Conservation (phyloP, 108 stramenopile species). For the Chaetoceros muelleri region DNA sequence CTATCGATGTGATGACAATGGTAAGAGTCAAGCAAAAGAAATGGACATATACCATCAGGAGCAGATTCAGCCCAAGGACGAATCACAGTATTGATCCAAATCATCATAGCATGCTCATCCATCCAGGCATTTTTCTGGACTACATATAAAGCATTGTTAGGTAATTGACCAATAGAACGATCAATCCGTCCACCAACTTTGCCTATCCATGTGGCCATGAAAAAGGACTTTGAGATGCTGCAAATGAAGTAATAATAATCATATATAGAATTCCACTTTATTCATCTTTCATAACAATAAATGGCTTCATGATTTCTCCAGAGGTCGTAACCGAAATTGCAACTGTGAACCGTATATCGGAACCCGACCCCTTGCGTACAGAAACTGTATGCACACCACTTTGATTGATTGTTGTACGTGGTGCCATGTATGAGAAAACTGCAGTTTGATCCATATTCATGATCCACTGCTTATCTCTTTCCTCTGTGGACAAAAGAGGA, state of each 20-base stretch:
- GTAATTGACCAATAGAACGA: no score
- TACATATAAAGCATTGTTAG: no score
- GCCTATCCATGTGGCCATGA: no score
- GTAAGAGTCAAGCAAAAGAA: slow-evolving; percentile 10
- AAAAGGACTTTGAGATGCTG: no score
- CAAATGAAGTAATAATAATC: no score
- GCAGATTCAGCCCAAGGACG: no score
- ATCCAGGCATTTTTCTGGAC: slow-evolving; percentile 7
- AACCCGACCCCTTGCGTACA: background rate
- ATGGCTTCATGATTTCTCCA: slow-evolving; percentile 1
- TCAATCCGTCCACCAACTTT: no score
- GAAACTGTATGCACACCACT: slow-evolving; percentile 1
- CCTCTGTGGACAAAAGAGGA: no score
- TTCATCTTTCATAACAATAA: background rate
- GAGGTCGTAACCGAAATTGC: slow-evolving; percentile 4
- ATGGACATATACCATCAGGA: slow-evolving; percentile 7
- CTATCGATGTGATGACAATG: slow-evolving; percentile 12
- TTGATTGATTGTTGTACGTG: no score
- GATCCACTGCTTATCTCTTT: no score
- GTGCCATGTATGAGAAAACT: no score
- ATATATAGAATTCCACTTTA: slow-evolving; percentile 4
- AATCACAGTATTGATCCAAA: background rate
- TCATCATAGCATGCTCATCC: slow-evolving; percentile 7
- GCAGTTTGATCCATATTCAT: no score
- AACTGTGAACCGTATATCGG: slow-evolving; percentile 4